phyloP scores from a whole-genome alignment of 768 basidiomycete genomes.

The Aureoboletus auriporus region DNA sequence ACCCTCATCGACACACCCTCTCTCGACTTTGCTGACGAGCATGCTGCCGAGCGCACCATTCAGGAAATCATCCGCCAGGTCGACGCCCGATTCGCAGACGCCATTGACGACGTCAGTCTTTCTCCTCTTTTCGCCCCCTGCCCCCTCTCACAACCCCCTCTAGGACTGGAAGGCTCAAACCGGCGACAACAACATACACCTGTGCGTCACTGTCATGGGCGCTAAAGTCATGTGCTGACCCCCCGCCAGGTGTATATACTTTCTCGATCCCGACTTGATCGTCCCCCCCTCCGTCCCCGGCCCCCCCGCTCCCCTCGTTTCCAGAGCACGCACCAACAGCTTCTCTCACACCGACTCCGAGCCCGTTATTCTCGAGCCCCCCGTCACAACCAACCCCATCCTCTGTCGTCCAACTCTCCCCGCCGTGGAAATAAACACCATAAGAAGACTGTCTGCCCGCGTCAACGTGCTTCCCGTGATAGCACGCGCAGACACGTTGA shows the following conservation, averaged over 20 bases:
- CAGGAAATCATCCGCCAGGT: constrained; percentile 67
- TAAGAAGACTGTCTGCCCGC: constrained; percentile 73
- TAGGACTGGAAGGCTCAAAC: constrained; percentile 70
- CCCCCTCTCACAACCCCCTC: constrained; percentile 18
- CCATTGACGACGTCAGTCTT: constrained; percentile 69
- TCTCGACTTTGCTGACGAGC: constrained; percentile 67
- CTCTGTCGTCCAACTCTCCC: constrained; percentile 67
- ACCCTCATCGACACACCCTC: constrained; percentile 82
- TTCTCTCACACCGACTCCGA: constrained; percentile 70
- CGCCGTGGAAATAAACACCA: constrained; percentile 66
- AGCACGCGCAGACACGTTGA: constrained; percentile 75
- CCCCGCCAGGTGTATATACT: constrained; percentile 73
- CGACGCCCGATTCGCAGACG: constrained; percentile 70
- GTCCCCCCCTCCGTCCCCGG: constrained; percentile 65
- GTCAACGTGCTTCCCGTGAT: constrained; percentile 89
- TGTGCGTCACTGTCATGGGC: constrained; percentile 50
- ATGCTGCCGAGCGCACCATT: constrained; percentile 57
- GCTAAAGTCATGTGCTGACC: constrained; percentile 16
- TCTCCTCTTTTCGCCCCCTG: constrained; percentile 14
- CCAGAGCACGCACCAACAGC: constrained; percentile 66
- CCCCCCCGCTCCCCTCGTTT: constrained; percentile 62
- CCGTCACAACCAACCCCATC: constrained; percentile 68
- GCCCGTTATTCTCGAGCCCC: constrained; percentile 77
- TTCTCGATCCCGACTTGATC: constrained; percentile 81
- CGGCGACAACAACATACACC: constrained; percentile 77